Evolutionary conservation across 1,284 basidiomycete genomes (phyloP).

Genomic region (Marasmius fiardii): DNA sequence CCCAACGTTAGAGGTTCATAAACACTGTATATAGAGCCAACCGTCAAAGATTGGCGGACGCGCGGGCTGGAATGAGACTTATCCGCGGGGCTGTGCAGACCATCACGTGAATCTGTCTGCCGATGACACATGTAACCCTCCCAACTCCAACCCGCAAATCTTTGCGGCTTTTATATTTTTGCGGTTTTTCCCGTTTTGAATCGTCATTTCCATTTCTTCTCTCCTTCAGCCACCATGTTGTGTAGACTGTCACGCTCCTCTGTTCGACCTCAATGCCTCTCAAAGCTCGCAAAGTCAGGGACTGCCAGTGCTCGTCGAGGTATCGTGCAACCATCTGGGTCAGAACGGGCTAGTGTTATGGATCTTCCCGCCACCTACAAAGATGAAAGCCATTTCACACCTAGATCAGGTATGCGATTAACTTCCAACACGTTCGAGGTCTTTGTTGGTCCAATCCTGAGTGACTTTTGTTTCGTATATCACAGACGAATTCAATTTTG

Average conservation of each 20-base stretch:
- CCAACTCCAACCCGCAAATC: too few relatives aligned
- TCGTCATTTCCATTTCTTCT: neutral
- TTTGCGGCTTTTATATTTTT: neutral
- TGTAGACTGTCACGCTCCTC: slow-evolving; percentile 47
- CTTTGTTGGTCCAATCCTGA: neutral
- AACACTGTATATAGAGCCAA: too few relatives aligned
- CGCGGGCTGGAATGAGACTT: too few relatives aligned
- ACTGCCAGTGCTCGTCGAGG: slow-evolving; percentile 30
- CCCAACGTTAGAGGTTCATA: too few relatives aligned
- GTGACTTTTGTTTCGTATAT: neutral
- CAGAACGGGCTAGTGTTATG: slow-evolving; percentile 77
- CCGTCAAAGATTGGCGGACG: too few relatives aligned
- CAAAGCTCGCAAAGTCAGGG: slow-evolving; percentile 14
- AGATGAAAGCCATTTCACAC: slow-evolving; percentile 69
- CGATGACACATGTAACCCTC: too few relatives aligned
- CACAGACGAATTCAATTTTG: slow-evolving; percentile 85
- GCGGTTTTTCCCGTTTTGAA: neutral
- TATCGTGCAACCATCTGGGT: slow-evolving; percentile 74
- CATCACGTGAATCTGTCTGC: too few relatives aligned
- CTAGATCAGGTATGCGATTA: slow-evolving; percentile 54
- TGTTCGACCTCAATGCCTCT: slow-evolving; percentile 25
- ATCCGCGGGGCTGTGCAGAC: too few relatives aligned
- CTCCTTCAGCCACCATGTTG: slow-evolving; percentile 42
- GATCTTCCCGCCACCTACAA: slow-evolving; percentile 73
- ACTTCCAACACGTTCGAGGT: too few relatives aligned